A percentile compares a stretch with the other conserved stretches of the same genome.
Conservation (phyloP, 2,329 filamentous ascomycete species). For the Aureobasidium musti region DNA sequence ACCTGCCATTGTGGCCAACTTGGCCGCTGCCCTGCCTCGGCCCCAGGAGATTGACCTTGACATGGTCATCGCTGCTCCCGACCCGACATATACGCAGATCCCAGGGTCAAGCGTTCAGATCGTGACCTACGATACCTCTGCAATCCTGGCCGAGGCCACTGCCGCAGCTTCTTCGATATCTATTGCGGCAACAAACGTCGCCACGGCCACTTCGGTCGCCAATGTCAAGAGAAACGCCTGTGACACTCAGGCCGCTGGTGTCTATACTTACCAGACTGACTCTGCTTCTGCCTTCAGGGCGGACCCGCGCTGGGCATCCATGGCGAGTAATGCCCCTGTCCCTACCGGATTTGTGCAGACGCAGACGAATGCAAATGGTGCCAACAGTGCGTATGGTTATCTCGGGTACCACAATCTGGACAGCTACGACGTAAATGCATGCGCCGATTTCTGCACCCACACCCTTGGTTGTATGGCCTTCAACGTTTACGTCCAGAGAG, state of each 20-base stretch:
- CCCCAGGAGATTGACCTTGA: constrained; percentile 34
- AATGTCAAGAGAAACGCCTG: constrained; percentile 28
- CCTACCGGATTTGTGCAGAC: constrained; percentile 32
- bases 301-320: constrained; percentile 29
- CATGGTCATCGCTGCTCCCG: constrained; percentile 33
- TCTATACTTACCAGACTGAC: constrained; percentile 32
- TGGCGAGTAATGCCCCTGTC: constrained; percentile 30
- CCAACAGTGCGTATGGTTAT: constrained; percentile 32
- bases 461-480: constrained; percentile 27
- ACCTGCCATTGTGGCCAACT: constrained; percentile 18
- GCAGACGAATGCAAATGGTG: constrained; percentile 30
- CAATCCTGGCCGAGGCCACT: constrained; percentile 31
- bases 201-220: constrained; percentile 29
- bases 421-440: constrained; percentile 20
- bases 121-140: constrained; percentile 33
- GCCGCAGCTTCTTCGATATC: constrained; percentile 32
- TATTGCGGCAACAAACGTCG: constrained; percentile 29
- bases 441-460: constrained; percentile 21
- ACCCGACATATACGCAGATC: constrained; percentile 16
- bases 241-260: constrained; percentile 6
- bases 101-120: constrained; percentile 25
- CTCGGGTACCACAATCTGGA: constrained; percentile 27
- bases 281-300: constrained; percentile 29
- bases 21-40: constrained; percentile 32
- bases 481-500: constrained; percentile 32